Percentiles rank a stretch among this genome's conserved stretches.
Evolutionary conservation across 495 filamentous ascomycete species (phyloP).

Genomic region (Acidiella bohemica): DNA sequence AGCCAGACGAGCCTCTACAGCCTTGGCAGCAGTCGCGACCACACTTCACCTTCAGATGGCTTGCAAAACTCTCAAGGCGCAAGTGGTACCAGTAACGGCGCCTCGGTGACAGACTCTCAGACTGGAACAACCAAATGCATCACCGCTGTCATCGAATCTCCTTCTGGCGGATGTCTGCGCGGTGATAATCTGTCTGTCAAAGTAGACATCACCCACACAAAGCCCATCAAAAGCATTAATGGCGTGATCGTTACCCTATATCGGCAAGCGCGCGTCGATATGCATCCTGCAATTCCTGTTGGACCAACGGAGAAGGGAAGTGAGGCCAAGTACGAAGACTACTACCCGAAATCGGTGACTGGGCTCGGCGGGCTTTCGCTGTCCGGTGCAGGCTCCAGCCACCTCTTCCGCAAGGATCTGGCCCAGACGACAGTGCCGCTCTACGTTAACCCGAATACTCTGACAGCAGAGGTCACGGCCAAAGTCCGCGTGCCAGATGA

Average conservation of each 20-base stretch:
- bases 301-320: constrained; percentile 47
- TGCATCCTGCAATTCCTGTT: constrained; percentile 56
- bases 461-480: constrained; percentile 62
- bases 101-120: constrained; percentile 33
- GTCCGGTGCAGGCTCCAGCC: constrained; percentile 64
- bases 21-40: constrained; percentile 42
- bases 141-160: constrained; percentile 70
- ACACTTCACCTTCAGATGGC: constrained; percentile 4
- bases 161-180: constrained; percentile 70
- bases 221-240: constrained; percentile 73
- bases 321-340: constrained; percentile 63
- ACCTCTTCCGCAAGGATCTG: constrained; percentile 86
- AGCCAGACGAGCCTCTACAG: constrained; percentile 55
- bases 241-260: constrained; percentile 90
- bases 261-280: constrained; percentile 80
- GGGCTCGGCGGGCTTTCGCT: constrained; percentile 73
- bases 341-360: constrained; percentile 57
- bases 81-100: constrained; percentile 30
- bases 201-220: constrained; percentile 72
- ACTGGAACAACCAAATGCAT: constrained; percentile 54
- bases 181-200: constrained; percentile 72
- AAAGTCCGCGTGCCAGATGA: constrained; percentile 80
- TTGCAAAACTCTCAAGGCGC: constrained; percentile 22
- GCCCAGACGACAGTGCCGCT: constrained; percentile 76
- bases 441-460: constrained; percentile 66